Evolutionary conservation across 208 protist species (phyloP).

Genomic region (Blechomonas ayalai): DNA sequence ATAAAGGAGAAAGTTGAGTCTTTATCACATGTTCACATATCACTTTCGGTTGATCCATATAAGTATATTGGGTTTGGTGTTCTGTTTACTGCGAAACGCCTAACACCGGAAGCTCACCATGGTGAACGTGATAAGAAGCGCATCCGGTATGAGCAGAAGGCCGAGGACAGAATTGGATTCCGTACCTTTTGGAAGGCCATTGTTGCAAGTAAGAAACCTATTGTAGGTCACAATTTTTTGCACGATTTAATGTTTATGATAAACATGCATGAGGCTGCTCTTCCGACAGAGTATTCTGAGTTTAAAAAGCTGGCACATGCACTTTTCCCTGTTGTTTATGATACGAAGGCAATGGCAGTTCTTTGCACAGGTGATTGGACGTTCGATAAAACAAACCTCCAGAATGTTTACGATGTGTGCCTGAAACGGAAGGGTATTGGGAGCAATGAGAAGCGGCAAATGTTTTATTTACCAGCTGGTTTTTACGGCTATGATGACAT

Average conservation of each 20-base stretch:
- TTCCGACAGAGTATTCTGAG: constrained; percentile 33
- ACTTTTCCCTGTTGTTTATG: constrained; percentile 42
- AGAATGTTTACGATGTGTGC: constrained; percentile 28
- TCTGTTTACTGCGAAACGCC: no score
- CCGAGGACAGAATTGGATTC: constrained; percentile 26
- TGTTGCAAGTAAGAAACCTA: constrained; percentile 47
- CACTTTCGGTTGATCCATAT: no score
- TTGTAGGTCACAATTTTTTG: constrained; percentile 78
- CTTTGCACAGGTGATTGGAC: constrained; percentile 5
- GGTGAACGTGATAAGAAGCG: neutral
- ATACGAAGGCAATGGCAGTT: constrained; percentile 59
- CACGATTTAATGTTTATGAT: constrained; percentile 83
- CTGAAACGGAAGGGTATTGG: constrained; percentile 7
- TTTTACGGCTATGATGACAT: constrained; percentile 50
- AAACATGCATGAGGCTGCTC: constrained; percentile 48
- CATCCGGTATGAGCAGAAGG: constrained; percentile 5
- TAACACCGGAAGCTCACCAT: no score
- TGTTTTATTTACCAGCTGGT: constrained; percentile 29
- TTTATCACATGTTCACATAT: no score
- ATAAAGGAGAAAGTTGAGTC: no score
- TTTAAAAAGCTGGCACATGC: constrained; percentile 35
- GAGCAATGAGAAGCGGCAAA: constrained; percentile 1
- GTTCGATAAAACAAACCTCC: constrained; percentile 22
- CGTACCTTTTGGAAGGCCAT: constrained; percentile 62
- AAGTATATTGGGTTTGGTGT: no score